These are phyloP conservation scores for Pelargonium myrrhifolium DNA, from an alignment of 441 rosid genomes.

Conservation along the genomic window DNA sequence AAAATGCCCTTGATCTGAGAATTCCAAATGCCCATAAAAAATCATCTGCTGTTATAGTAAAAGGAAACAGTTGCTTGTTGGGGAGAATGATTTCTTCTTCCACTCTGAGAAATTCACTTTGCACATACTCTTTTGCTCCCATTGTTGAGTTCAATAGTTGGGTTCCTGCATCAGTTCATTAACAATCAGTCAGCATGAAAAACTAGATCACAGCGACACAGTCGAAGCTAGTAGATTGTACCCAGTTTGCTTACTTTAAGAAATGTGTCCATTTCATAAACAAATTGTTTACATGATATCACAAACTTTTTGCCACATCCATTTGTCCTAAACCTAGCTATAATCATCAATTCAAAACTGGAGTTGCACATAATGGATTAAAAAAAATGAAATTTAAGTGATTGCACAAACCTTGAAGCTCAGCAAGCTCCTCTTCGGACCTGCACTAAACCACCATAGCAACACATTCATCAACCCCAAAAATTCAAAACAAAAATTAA, in stretches of 20 bases:
- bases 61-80: conserved; percentile 53
- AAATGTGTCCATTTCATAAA: neutral
- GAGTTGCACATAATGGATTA: too few relatives aligned
- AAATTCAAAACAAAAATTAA: conserved; percentile 10
- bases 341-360: neutral
- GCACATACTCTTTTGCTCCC: conserved; percentile 59
- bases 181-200: too few relatives aligned
- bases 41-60: conserved; percentile 48
- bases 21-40: conserved; percentile 90
- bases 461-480: conserved; percentile 6
- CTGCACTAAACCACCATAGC: conserved; percentile 69
- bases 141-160: conserved; percentile 68
- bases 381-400: neutral
- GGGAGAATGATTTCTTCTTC: conserved; percentile 59
- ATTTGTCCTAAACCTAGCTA: neutral
- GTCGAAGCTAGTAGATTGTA: too few relatives aligned
- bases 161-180: conserved; percentile 45
- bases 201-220: neutral
- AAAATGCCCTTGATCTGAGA: conserved; percentile 80
- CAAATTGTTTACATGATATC: neutral
- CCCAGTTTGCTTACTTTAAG: too few relatives aligned
- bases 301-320: neutral
- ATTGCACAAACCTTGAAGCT: conserved; percentile 63
- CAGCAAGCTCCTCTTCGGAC: conserved; percentile 92
- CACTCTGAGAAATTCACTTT: conserved; percentile 50